phyloP scores from a whole-genome alignment of 345 rosid species.

The Ailanthus altissimus region DNA sequence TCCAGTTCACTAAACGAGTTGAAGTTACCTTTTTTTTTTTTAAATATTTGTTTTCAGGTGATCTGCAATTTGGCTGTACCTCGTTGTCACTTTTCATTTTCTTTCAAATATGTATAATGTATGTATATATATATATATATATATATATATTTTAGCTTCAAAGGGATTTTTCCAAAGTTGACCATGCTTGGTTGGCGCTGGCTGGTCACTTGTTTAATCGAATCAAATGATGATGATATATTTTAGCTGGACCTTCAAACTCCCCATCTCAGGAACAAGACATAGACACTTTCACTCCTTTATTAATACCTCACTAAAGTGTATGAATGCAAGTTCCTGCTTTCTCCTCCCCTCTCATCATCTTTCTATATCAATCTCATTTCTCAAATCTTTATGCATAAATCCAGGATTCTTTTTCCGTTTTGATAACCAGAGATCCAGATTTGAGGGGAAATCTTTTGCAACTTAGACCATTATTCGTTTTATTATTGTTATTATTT shows the following conservation, averaged over 20 bases:
- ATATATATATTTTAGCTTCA: neutral
- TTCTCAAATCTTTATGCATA: constrained; percentile 15
- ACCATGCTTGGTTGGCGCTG: constrained; percentile 11
- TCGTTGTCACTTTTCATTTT: constrained; percentile 41
- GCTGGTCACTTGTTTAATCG: neutral
- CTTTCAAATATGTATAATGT: too few relatives aligned
- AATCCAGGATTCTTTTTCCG: constrained; percentile 28
- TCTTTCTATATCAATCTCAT: neutral
- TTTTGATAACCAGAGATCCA: constrained; percentile 17
- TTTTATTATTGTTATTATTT: neutral
- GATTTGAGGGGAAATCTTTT: neutral
- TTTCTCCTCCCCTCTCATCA: neutral
- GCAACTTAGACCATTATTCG: too few relatives aligned
- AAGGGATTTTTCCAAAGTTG: constrained; percentile 16
- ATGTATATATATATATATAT: too few relatives aligned
- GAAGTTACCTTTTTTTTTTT: neutral
- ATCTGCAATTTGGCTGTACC: constrained; percentile 48
- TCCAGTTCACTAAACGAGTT: neutral
- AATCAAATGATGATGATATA: neutral
- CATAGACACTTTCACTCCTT: constrained; percentile 19
- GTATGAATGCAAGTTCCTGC: constrained; percentile 4
- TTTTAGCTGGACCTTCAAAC: constrained; percentile 29
- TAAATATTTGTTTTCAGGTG: constrained; percentile 5
- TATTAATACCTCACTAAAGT: constrained; percentile 28
- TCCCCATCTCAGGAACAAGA: constrained; percentile 14